phyloP scores from a whole-genome alignment of 768 basidiomycete species.

The Pleurotus cornucopiae region DNA sequence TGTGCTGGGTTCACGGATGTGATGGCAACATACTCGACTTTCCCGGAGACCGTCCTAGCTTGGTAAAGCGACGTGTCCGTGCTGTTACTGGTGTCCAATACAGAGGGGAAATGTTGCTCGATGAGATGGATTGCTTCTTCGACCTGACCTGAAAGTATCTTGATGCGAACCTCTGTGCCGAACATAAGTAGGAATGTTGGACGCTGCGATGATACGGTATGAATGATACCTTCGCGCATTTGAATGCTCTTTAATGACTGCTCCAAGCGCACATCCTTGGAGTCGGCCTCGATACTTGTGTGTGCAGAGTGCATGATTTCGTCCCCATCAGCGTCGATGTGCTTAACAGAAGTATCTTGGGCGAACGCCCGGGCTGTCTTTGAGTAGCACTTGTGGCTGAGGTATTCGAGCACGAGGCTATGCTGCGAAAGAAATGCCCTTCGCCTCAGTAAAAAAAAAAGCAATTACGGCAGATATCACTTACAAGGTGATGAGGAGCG shows the following conservation, averaged over 20 bases:
- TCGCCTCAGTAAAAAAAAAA: background rate
- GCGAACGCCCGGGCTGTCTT: slow-evolving; percentile 66
- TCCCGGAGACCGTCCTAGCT: slow-evolving; percentile 23
- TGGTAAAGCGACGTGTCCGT: slow-evolving; percentile 14
- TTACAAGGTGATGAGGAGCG: slow-evolving; percentile 14
- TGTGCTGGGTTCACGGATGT: slow-evolving; percentile 74
- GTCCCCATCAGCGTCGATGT: slow-evolving; percentile 69
- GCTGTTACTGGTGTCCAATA: slow-evolving; percentile 37
- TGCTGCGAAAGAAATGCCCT: slow-evolving; percentile 35
- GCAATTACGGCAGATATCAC: background rate
- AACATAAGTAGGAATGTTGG: background rate
- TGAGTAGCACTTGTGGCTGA: slow-evolving; percentile 72
- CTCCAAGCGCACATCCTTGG: slow-evolving; percentile 21
- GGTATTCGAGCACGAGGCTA: slow-evolving; percentile 69
- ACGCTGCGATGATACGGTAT: background rate
- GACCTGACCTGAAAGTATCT: slow-evolving; percentile 74
- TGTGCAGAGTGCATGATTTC: slow-evolving; percentile 38
- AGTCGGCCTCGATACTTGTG: slow-evolving; percentile 14
- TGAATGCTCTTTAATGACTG: slow-evolving; percentile 41
- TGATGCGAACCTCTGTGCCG: slow-evolving; percentile 57
- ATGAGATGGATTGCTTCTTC: slow-evolving; percentile 65
- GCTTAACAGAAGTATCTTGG: slow-evolving; percentile 55
- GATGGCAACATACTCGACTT: slow-evolving; percentile 46
- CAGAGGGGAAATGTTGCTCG: slow-evolving; percentile 70
- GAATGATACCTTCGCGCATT: slow-evolving; percentile 49